Percentiles rank a stretch among this genome's conserved stretches.
Conservation (phyloP, 176 grass and related monocot genomes). For the Oryza meridionalis region DNA sequence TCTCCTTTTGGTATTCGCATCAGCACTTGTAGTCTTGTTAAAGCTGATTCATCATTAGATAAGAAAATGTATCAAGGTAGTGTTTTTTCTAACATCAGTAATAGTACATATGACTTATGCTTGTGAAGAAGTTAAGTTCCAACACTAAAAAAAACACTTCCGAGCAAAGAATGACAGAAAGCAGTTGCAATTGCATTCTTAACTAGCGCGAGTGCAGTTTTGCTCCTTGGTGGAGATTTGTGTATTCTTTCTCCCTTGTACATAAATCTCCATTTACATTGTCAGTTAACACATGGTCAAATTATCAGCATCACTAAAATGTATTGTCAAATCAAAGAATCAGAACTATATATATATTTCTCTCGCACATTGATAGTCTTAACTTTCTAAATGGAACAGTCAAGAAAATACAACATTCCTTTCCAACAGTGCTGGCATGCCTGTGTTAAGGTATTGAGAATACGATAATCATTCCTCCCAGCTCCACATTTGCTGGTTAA, state of each 20-base stretch:
- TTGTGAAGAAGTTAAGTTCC: background rate
- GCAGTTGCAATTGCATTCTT: background rate
- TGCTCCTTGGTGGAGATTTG: background rate
- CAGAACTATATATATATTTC: background rate
- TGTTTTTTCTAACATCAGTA: background rate
- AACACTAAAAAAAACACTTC: background rate
- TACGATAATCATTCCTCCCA: background rate
- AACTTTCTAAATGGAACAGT: slow-evolving; percentile 24
- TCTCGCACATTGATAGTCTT: background rate
- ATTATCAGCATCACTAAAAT: background rate
- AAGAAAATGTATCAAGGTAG: background rate
- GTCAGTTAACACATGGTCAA: background rate
- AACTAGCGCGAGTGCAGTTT: background rate
- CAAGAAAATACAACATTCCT: background rate
- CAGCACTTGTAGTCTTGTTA: background rate
- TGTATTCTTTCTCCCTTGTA: background rate
- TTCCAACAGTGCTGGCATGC: background rate
- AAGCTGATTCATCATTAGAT: background rate
- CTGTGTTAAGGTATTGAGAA: background rate
- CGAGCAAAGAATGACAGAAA: background rate
- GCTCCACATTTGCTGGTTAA: background rate
- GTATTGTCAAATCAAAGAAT: slow-evolving; percentile 6
- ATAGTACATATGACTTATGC: background rate
- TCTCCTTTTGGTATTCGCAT: background rate
- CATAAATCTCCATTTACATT: background rate